phyloP scores from a whole-genome alignment of 306 rosid species.

The Citrullus amarus region DNA sequence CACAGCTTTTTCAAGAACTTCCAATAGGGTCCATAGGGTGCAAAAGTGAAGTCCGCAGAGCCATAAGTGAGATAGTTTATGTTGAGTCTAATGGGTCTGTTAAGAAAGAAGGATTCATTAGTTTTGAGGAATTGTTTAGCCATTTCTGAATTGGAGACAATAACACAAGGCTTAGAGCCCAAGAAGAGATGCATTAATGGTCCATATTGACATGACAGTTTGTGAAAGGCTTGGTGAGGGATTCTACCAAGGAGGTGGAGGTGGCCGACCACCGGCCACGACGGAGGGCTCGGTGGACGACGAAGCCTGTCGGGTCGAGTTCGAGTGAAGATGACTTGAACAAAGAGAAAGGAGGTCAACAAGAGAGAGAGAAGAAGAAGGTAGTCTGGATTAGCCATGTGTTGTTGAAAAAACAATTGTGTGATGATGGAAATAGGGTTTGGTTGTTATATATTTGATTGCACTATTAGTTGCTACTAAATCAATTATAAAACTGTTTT shows the following conservation, averaged over 20 bases:
- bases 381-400: constrained; percentile 19
- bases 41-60: constrained; percentile 21
- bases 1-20: constrained; percentile 43
- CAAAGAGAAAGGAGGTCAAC: constrained; percentile 15
- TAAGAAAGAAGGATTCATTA: constrained; percentile 19
- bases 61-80: constrained; percentile 24
- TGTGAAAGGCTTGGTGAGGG: constrained; percentile 32
- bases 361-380: constrained; percentile 19
- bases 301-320: background rate
- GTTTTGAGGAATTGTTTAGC: constrained; percentile 28
- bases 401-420: background rate
- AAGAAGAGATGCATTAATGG: constrained; percentile 23
- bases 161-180: constrained; percentile 23
- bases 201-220: constrained; percentile 20
- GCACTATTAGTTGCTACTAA: background rate
- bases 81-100: constrained; percentile 12
- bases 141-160: constrained; percentile 24
- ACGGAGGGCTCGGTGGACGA: constrained; percentile 24
- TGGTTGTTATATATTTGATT: background rate
- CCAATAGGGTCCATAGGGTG: constrained; percentile 34
- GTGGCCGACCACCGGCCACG: constrained; percentile 27
- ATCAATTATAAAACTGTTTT: too few relatives aligned
- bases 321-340: constrained; percentile 16
- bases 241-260: constrained; percentile 25
- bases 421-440: background rate